Base-by-base conservation (phyloP, 768 basidiomycete species). In the Boletus barrowsii region DNA sequence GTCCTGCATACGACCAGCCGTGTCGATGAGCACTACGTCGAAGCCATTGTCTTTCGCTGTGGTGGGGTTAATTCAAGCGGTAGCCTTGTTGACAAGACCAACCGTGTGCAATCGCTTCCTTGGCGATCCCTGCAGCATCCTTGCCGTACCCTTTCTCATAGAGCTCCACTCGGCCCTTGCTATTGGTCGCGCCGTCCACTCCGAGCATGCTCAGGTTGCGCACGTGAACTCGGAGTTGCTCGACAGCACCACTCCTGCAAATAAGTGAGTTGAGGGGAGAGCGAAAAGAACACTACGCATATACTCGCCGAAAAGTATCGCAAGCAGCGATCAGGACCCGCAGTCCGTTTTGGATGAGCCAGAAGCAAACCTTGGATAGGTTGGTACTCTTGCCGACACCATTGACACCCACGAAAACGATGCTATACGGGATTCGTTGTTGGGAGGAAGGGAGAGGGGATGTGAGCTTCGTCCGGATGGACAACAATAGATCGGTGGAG, bases 381-480 rank as follows among this genome's bases (percentile, higher is more conserved):
- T 98, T 99, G 7, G 97, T 98, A 62, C 93, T 96, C 76, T 99
- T 99, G 32, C 97, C 97, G 24, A 99, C 97, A 24, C 97, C 97
- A 66, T 99, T 99, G 36, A 99, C 97, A 14, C 97, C 97, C 40
- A 98, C 94, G 68, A 99, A 99, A 0, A 93, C 87, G 63, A 99
- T 90, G 63, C 85, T 86, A 72, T 98, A 98, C 0, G 96, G 96
- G 62, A 84, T 76, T 10, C 89, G 83, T 63, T 87, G 87, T 64
- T 88, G 86, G 30, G 82, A 83, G 10, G 90, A 86, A 3, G 88
- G 73, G 26, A 92, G 69, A 18, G 87, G 83, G 0, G 88, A 84
- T 0, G 86, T 82, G 3, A 90, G 75, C 64, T 98, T 99, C 18
- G 86, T 89, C 46, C 93, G 84, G 64, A 99, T 97, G 30, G 95